Percentiles rank a stretch among this genome's conserved stretches.
Conservation (phyloP, 1,139 yeast species). For the Yamadazyma kanchanaburiensis region DNA sequence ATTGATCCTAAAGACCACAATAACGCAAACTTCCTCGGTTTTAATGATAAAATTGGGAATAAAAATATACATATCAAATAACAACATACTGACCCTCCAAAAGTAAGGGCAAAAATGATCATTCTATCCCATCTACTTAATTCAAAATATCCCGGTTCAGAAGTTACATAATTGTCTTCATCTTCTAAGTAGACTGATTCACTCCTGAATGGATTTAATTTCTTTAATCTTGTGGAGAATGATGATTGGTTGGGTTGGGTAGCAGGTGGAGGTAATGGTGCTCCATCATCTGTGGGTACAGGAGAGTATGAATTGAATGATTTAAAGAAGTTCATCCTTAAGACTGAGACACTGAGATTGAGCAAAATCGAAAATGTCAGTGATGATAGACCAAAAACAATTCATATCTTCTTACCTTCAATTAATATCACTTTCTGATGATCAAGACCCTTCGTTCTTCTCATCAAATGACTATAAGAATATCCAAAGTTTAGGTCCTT, state of each 20-base stretch:
- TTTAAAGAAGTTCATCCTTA: slow-evolving; percentile 38
- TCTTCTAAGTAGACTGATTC: slow-evolving; percentile 39
- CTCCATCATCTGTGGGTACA: slow-evolving; percentile 32
- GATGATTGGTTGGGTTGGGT: slow-evolving; percentile 20
- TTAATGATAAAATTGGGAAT: slow-evolving; percentile 53
- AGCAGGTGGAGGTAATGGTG: slow-evolving; percentile 40
- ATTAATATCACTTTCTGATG: slow-evolving; percentile 13
- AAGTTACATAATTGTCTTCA: slow-evolving; percentile 43
- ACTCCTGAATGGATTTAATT: slow-evolving; percentile 39
- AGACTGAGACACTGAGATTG: neutral
- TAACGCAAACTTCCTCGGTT: slow-evolving; percentile 58
- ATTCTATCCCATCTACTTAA: slow-evolving; percentile 59
- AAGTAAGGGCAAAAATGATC: slow-evolving; percentile 52
- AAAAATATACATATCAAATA: slow-evolving; percentile 52
- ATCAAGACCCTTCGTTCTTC: slow-evolving; percentile 18
- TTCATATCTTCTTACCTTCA: slow-evolving; percentile 35
- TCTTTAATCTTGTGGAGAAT: slow-evolving; percentile 28
- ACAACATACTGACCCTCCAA: slow-evolving; percentile 53
- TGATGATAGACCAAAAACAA: slow-evolving; percentile 15
- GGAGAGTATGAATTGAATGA: slow-evolving; percentile 31
- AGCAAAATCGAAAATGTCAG: slow-evolving; percentile 5
- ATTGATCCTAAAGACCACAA: slow-evolving; percentile 63
- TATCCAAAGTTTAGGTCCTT: slow-evolving; percentile 38
- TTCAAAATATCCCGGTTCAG: slow-evolving; percentile 46
- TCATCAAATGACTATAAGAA: slow-evolving; percentile 31